A percentile compares a stretch with the other conserved stretches of the same genome.
These are phyloP conservation scores for Myxozyma sirexii DNA, from an alignment of 805 yeast species.

Conservation along the genomic window DNA sequence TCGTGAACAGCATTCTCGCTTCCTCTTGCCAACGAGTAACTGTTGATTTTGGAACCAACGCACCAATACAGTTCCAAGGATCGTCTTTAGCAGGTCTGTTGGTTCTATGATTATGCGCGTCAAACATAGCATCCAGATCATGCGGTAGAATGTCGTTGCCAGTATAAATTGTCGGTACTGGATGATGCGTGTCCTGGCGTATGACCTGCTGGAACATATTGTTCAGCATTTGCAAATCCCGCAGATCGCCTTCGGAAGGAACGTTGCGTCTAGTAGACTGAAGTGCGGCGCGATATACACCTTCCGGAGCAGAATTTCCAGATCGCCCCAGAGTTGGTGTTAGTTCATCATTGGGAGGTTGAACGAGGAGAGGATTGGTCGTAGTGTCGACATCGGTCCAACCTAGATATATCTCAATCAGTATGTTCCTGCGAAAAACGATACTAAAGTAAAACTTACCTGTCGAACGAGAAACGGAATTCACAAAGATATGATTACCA, in stretches of 20 bases:
- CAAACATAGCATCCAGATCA: slow-evolving; percentile 25
- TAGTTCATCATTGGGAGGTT: slow-evolving; percentile 8
- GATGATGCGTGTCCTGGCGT: slow-evolving; percentile 16
- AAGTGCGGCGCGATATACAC: not conserved
- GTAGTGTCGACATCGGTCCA: slow-evolving; percentile 24
- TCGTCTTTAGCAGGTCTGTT: slow-evolving; percentile 21
- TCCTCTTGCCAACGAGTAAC: slow-evolving; percentile 70
- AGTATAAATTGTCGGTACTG: not conserved
- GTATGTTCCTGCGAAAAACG: not conserved
- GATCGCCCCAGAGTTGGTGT: not conserved
- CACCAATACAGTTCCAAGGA: slow-evolving; percentile 31
- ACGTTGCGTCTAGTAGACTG: not conserved
- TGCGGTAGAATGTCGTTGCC: slow-evolving; percentile 20
- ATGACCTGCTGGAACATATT: slow-evolving; percentile 26
- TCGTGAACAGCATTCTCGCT: slow-evolving; percentile 54
- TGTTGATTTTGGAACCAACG: slow-evolving; percentile 49
- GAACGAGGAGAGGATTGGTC: slow-evolving; percentile 28
- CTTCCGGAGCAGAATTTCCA: not conserved
- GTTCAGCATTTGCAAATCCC: slow-evolving; percentile 17
- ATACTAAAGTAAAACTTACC: not conserved
- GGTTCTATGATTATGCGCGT: slow-evolving; percentile 8
- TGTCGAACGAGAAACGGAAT: not conserved
- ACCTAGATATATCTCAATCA: slow-evolving; percentile 5
- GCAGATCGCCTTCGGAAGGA: slow-evolving; percentile 14
- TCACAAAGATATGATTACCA: slow-evolving; percentile 4